phyloP scores from a whole-genome alignment of 192 early-diverging fungal genomes.

The Phlyctochytrium planicorne region DNA sequence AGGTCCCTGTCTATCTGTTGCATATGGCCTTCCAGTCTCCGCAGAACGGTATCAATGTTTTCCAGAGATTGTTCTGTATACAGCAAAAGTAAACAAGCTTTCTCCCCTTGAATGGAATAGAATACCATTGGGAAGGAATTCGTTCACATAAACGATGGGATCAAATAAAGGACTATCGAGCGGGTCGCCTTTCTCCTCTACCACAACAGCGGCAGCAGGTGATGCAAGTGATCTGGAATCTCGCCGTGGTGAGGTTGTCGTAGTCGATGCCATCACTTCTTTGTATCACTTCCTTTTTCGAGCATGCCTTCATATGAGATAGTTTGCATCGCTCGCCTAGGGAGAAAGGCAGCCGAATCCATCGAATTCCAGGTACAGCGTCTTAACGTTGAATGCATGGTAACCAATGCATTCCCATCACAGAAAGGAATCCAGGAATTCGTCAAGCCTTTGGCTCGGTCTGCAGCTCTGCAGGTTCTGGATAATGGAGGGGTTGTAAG shows the following conservation, averaged over 20 bases:
- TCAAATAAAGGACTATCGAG: slow-evolving; percentile 71
- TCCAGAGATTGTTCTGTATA: slow-evolving; percentile 69
- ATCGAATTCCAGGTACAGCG: too few species aligned
- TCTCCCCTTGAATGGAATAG: not conserved
- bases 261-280: not conserved
- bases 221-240: too few species aligned
- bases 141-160: slow-evolving; percentile 75
- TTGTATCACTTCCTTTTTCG: not conserved
- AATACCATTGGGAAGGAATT: slow-evolving; percentile 74
- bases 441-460: slow-evolving; percentile 60
- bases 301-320: slow-evolving; percentile 24
- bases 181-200: slow-evolving; percentile 59
- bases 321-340: slow-evolving; percentile 20
- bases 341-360: not conserved
- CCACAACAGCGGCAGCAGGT: too few species aligned
- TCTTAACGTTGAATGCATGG: too few species aligned
- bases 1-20: slow-evolving; percentile 63
- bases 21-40: slow-evolving; percentile 62
- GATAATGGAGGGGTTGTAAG: slow-evolving; percentile 85
- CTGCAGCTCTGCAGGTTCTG: slow-evolving; percentile 74
- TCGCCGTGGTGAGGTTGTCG: too few species aligned
- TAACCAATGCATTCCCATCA: too few species aligned
- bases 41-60: slow-evolving; percentile 61
- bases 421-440: not conserved
- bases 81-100: not conserved